Percentiles rank a stretch among this genome's conserved stretches.
Conservation (phyloP, 2,329 filamentous ascomycete species). For the Sporothrix pseudoabietina region DNA sequence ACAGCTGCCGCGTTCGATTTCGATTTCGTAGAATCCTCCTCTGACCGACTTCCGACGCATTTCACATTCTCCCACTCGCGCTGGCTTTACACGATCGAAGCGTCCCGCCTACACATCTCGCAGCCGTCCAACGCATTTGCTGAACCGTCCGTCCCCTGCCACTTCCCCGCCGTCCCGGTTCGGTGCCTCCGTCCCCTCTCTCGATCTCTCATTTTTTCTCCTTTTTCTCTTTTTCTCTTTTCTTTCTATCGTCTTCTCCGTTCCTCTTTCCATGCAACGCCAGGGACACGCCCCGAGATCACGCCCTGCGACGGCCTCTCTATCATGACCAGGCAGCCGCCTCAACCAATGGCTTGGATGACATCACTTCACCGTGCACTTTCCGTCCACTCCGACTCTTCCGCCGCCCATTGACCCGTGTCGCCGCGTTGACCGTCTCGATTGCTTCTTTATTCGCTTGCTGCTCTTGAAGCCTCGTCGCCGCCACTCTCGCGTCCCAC, state of each 20-base stretch:
- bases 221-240: background rate
- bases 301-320: conserved; percentile 16
- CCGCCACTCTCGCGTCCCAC: background rate
- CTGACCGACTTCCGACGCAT: conserved; percentile 15
- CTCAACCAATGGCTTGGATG: conserved; percentile 31
- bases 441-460: background rate
- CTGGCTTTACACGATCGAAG: background rate
- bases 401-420: conserved; percentile 20
- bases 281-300: background rate
- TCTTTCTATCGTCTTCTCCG: background rate
- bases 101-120: background rate
- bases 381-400: conserved; percentile 19
- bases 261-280: background rate
- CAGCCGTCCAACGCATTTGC: background rate
- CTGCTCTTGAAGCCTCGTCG: background rate
- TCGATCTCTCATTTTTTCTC: background rate
- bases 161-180: conserved; percentile 8
- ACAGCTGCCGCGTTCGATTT: conserved; percentile 11
- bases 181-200: background rate
- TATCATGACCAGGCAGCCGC: conserved; percentile 33
- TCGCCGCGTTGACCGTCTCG: background rate
- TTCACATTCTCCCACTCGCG: background rate
- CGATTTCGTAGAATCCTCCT: background rate
- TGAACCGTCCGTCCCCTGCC: background rate
- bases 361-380: conserved; percentile 19